Conservation (phyloP, 176 grass and related monocot species). For the Tillandsia fasciculata region DNA sequence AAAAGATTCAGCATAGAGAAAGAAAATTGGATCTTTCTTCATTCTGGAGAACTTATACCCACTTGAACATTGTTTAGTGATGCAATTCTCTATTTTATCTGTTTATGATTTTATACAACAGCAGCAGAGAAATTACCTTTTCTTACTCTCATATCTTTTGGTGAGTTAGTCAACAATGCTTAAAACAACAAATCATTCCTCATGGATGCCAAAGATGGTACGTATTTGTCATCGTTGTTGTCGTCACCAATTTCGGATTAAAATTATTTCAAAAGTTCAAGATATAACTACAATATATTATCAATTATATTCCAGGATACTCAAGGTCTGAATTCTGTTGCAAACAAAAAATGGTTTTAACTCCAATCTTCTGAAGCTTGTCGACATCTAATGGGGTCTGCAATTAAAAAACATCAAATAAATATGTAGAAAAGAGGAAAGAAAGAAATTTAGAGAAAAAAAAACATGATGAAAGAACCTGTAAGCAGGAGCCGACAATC, state of each 20-base stretch:
- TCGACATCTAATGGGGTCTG: slow-evolving; percentile 81
- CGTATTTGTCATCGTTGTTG: too few relatives aligned
- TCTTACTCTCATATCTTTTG: too few relatives aligned
- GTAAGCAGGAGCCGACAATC: slow-evolving; percentile 95
- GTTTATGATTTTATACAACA: too few relatives aligned
- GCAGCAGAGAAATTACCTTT: too few relatives aligned
- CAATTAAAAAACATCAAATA: slow-evolving; percentile 21
- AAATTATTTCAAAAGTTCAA: neutral
- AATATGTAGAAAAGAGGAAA: slow-evolving; percentile 21
- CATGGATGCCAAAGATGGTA: too few relatives aligned
- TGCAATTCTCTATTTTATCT: too few relatives aligned
- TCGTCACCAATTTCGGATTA: neutral
- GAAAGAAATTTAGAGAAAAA: neutral
- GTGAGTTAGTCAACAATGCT: too few relatives aligned
- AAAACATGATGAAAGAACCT: slow-evolving; percentile 44
- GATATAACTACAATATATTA: neutral
- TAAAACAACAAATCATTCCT: too few relatives aligned
- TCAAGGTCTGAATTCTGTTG: slow-evolving; percentile 88
- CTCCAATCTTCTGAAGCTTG: slow-evolving; percentile 78
- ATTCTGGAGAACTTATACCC: neutral
- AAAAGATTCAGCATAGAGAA: neutral
- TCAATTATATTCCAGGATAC: slow-evolving; percentile 37
- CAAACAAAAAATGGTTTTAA: slow-evolving; percentile 95
- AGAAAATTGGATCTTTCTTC: neutral
- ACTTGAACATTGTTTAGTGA: too few relatives aligned